These are phyloP conservation scores for Aspergillus pseudoviridinutans DNA, from an alignment of 2,329 filamentous ascomycete genomes.

Conservation along the genomic window DNA sequence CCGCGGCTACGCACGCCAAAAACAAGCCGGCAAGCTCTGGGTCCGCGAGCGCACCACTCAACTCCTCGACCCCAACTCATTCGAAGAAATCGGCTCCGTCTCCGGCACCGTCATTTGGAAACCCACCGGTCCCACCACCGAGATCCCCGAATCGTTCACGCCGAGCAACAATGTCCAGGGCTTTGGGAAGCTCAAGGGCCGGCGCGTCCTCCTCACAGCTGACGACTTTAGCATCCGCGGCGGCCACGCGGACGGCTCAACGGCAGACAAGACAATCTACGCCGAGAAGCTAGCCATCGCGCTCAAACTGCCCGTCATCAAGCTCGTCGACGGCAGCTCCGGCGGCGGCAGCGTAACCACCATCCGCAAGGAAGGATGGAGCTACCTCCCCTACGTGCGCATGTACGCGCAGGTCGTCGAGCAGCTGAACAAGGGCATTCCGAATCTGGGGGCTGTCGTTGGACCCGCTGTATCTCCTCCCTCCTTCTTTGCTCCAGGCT, in stretches of 20 bases:
- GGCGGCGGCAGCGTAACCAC: constrained; percentile 61
- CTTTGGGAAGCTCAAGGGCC: constrained; percentile 49
- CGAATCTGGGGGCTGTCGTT: constrained; percentile 60
- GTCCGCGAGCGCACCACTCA: constrained; percentile 58
- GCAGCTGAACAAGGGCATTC: constrained; percentile 61
- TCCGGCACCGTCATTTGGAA: constrained; percentile 59
- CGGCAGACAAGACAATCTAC: constrained; percentile 57
- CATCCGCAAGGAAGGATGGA: constrained; percentile 53
- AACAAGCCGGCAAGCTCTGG: constrained; percentile 62
- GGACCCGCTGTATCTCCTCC: constrained; percentile 50
- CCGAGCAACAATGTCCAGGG: constrained; percentile 63
- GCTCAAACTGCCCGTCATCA: constrained; percentile 57
- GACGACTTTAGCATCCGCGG: constrained; percentile 62
- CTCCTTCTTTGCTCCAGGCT: background rate
- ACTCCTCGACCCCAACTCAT: constrained; percentile 54
- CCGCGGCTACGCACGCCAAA: constrained; percentile 60
- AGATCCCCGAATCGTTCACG: constrained; percentile 47
- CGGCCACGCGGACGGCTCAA: constrained; percentile 60
- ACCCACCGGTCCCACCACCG: constrained; percentile 34
- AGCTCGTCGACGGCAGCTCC: constrained; percentile 61
- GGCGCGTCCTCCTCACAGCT: constrained; percentile 57
- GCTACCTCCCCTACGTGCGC: constrained; percentile 57
- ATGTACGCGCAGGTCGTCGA: constrained; percentile 52
- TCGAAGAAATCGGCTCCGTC: constrained; percentile 58
- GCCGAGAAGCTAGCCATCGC: constrained; percentile 59